Evolutionary conservation across 331 rosid species (phyloP).

Genomic region (Phaseolus coccineus): DNA sequence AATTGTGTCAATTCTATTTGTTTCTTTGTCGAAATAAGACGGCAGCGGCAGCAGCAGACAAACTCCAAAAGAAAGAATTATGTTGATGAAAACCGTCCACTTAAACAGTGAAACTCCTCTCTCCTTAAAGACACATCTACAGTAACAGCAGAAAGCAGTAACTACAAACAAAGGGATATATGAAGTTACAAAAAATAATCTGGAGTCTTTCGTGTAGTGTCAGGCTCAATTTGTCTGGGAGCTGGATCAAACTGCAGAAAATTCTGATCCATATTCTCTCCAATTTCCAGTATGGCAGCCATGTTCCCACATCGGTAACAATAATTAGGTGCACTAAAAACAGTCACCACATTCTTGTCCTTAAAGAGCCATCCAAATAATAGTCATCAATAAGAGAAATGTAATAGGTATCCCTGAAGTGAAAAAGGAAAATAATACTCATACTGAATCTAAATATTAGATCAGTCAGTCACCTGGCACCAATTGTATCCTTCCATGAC

Average conservation of each 20-base stretch:
- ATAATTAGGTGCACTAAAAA: conserved; percentile 97
- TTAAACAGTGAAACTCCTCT: conserved; percentile 64
- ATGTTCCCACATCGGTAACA: conserved; percentile 99
- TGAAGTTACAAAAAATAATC: conserved; percentile 94
- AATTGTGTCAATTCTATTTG: conserved; percentile 63
- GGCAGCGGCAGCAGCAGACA: conserved; percentile 55
- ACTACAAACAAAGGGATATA: conserved; percentile 62
- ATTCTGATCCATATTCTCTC: conserved; percentile 98
- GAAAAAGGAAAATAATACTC: background rate
- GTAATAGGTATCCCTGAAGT: background rate
- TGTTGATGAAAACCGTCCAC: conserved; percentile 70
- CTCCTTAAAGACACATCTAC: conserved; percentile 75
- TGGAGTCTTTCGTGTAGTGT: conserved; percentile 98
- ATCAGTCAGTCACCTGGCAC: conserved; percentile 85
- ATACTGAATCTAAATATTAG: background rate
- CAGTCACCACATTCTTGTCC: conserved; percentile 99
- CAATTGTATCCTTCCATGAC: conserved; percentile 99
- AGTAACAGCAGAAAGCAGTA: conserved; percentile 66
- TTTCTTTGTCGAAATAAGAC: conserved; percentile 70
- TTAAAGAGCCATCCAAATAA: conserved; percentile 47
- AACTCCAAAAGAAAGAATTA: conserved; percentile 82
- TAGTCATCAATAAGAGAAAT: conserved; percentile 44
- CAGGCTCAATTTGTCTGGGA: conserved; percentile 97
- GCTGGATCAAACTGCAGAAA: conserved; percentile 99
- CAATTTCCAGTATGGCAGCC: conserved; percentile 99